Evolutionary conservation across 352 stramenopile species (phyloP), one percentile per base, ranked within the genome.

Genomic region (Phytophthora ramorum): DNA sequence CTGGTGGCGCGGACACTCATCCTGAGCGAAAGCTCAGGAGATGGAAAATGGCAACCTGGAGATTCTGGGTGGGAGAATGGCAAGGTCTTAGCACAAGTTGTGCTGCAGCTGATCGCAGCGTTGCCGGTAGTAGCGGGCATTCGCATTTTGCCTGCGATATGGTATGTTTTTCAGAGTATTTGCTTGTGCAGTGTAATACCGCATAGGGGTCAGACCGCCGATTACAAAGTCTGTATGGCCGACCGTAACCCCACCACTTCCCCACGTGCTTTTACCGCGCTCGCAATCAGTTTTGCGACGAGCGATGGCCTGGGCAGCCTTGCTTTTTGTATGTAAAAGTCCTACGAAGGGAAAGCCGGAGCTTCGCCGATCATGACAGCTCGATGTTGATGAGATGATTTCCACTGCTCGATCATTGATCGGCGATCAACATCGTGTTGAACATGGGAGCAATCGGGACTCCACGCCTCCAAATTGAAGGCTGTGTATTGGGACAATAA

Each of bases 351-450:
- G 60, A 68, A 63, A 68, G 60, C 60, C 51, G 60, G 60, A 68
- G 19, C 35, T 2, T 17, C 14, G 46, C 56, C 22, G 28, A 65
- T 35, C 47, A 22, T 37, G 16, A n/a, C 46, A 12, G 40, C 38
- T 46, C 46, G 59, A 68, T 68, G 51, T 68, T 68, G 52, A 62
- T 68, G 43, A 57, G 22, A 57, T 63, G 60, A 68, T 55, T 19
- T 67, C 32, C 16, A 28, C 7, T 30, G 2, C 26, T 32, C 4
- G 26, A 32, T 24, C 22, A 24, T 24, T 24, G 22, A 24, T 24
- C 22, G 16, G 44, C 43, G 41, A 67, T 68, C 60, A 68, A 56
- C 50, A 67, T 61, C 24, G n/a, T n/a, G n/a, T n/a, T n/a, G n/a
- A n/a, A n/a, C n/a, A n/a, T n/a, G n/a, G n/a, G n/a, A n/a, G n/a